Percentiles rank a stretch among this genome's conserved stretches.
These are phyloP conservation scores for Pleurotus tuber-regium DNA, from an alignment of 768 basidiomycete genomes.

Conservation along the genomic window DNA sequence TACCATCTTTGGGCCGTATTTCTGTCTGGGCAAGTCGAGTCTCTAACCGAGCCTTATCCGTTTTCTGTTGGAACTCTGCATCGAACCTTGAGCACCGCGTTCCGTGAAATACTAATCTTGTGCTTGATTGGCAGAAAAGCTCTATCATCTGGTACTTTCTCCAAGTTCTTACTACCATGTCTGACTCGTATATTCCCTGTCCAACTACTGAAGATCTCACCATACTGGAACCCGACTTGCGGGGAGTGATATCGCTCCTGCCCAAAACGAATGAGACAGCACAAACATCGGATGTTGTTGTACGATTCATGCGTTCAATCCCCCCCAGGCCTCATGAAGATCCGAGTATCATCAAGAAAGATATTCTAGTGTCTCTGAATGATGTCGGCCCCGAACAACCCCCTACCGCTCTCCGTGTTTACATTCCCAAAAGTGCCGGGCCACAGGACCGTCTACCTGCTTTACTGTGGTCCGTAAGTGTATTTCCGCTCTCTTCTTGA, in stretches of 20 bases:
- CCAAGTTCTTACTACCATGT: background rate
- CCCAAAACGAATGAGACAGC: conserved; percentile 7
- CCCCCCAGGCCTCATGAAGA: conserved; percentile 8
- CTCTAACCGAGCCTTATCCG: too few relatives aligned
- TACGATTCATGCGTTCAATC: conserved; percentile 10
- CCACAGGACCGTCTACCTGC: conserved; percentile 5
- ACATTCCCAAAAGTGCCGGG: conserved; percentile 2
- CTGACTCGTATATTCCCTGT: conserved; percentile 2
- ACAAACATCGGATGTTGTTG: background rate
- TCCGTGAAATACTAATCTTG: background rate
- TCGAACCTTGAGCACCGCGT: too few relatives aligned
- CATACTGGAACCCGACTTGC: conserved; percentile 9
- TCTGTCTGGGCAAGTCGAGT: too few relatives aligned
- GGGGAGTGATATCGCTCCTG: conserved; percentile 5
- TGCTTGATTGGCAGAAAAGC: background rate
- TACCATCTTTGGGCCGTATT: too few relatives aligned
- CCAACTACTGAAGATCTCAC: conserved; percentile 5
- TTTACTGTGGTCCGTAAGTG: conserved; percentile 8
- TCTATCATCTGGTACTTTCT: too few relatives aligned
- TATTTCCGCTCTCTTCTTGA: background rate
- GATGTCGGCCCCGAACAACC: conserved; percentile 9
- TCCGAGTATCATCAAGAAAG: conserved; percentile 4
- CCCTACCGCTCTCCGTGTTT: conserved; percentile 4
- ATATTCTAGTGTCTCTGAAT: conserved; percentile 2
- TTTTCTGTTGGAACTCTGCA: too few relatives aligned